Evolutionary conservation across 108 stramenopile species (phyloP), one percentile per base, ranked within the genome.

Genomic region (Aureococcus anophagefferens): DNA sequence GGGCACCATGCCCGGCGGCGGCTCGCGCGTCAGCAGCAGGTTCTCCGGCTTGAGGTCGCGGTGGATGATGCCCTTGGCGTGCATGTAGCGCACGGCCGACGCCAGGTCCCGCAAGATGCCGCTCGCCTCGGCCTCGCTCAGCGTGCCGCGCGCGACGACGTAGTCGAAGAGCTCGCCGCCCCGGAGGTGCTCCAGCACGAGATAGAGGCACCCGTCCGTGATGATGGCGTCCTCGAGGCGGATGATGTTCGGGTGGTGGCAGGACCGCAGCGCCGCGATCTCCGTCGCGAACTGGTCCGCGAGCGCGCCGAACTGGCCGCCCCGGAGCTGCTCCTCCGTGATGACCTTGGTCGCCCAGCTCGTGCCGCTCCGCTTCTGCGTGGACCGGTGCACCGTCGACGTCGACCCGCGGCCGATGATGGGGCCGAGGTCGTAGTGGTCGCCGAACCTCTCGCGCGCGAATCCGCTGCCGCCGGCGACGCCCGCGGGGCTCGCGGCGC

Each of bases 81-180:
- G 97, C 94, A 98, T 96, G 77, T 96, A 96, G 4, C 92, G 93
- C 69, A 98, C 67, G 0, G 95, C 97, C 64, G 85, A 86, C 3
- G 91, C 93, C 4, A 98, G 89, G 78, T 88, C 88, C 35, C 87
- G 79, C 14, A 98, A 91, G 74, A 98, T 93, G 30, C 72, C 64
- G 9, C 89, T 75, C n/a, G 97, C 97, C 73, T 98, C 97, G 32
- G 87, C 91, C 66, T 91, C 90, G 32, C 84, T 86, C 35, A 91
- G 74, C 4, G 77, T 83, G 17, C 81, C 51, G 1, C 51, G 17
- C 25, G 4, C 89, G 46, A 98, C 97, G 18, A 98, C 94, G 81
- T 94, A 96, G 82, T 98, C 97, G 82, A 98, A 98, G 36, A 98
- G 82, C 79, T 98, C 97, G 28, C 97, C 97, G 13, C 97, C 97